phyloP scores from a whole-genome alignment of 202 grass and related monocot genomes.

The Panicum hallii region DNA sequence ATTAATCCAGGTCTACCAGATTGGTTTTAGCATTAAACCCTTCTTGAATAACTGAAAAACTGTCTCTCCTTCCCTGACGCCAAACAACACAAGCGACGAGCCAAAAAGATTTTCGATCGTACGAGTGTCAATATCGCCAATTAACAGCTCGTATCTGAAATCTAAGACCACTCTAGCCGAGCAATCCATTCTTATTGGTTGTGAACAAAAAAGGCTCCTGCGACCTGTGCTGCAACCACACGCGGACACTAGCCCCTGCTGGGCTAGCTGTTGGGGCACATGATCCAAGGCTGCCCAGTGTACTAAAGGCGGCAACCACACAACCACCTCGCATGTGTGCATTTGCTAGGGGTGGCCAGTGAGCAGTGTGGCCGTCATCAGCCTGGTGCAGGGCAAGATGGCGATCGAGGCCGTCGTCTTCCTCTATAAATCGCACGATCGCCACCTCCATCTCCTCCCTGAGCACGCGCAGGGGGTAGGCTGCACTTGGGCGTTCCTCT shows the following conservation, averaged over 20 bases:
- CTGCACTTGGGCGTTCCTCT: neutral
- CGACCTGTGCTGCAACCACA: neutral
- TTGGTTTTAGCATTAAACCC: neutral
- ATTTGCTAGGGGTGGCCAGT: conserved; percentile 39
- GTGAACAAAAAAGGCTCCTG: neutral
- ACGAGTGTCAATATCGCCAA: neutral
- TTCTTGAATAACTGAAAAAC: conserved; percentile 3
- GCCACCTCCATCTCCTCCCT: neutral
- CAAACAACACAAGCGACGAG: neutral
- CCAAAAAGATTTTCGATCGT: neutral
- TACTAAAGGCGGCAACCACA: conserved; percentile 16
- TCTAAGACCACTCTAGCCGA: neutral
- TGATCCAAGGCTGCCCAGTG: conserved; percentile 44
- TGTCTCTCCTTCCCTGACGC: no score
- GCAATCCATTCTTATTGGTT: neutral
- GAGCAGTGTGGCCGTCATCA: neutral
- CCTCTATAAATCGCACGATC: conserved; percentile 27
- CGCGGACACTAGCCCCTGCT: neutral
- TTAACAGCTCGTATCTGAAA: neutral
- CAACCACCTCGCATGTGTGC: conserved; percentile 52
- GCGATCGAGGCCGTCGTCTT: conserved; percentile 3
- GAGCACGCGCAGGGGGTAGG: neutral
- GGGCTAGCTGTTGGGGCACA: conserved; percentile 37
- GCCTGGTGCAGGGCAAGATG: conserved; percentile 30
- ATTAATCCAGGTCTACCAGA: neutral